Evolutionary conservation across 805 yeast species (phyloP).

Genomic region (Candida sakaeoensis): DNA sequence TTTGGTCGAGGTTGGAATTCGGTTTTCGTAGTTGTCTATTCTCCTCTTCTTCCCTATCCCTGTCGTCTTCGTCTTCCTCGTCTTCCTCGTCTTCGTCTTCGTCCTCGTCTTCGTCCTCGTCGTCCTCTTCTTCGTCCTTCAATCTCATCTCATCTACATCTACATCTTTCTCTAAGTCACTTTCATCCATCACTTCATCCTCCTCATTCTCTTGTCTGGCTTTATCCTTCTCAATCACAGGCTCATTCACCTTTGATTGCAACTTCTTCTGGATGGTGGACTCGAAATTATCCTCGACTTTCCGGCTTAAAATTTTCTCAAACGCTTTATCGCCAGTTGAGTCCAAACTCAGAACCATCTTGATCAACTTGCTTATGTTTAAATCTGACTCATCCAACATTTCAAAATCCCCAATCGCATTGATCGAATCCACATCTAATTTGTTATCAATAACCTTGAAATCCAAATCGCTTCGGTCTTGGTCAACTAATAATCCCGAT

Average conservation of each 20-base stretch:
- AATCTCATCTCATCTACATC: constrained; percentile 22
- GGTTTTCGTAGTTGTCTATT: background rate
- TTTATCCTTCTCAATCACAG: background rate
- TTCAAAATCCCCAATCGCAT: constrained; percentile 9
- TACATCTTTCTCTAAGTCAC: constrained; percentile 22
- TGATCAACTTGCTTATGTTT: constrained; percentile 9
- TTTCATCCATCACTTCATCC: constrained; percentile 19
- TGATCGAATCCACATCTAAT: constrained; percentile 6
- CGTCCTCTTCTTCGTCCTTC: constrained; percentile 13
- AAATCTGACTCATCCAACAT: constrained; percentile 7
- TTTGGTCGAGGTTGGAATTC: background rate
- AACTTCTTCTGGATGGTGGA: constrained; percentile 13
- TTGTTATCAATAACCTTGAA: constrained; percentile 2
- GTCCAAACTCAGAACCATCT: constrained; percentile 1
- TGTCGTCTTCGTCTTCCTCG: too few relatives aligned
- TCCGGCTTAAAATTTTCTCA: constrained; percentile 5
- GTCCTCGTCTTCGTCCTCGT: constrained; percentile 8
- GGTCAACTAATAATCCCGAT: constrained; percentile 4
- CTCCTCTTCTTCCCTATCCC: constrained; percentile 1
- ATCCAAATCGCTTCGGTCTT: constrained; percentile 1
- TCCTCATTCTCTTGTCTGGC: constrained; percentile 10
- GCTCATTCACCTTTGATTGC: constrained; percentile 19
- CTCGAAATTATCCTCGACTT: constrained; percentile 11
- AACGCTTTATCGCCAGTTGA: constrained; percentile 1
- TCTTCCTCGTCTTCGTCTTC: too few relatives aligned